phyloP scores from a whole-genome alignment of 805 yeast genomes.

The Zygosaccharomyces lentus region DNA sequence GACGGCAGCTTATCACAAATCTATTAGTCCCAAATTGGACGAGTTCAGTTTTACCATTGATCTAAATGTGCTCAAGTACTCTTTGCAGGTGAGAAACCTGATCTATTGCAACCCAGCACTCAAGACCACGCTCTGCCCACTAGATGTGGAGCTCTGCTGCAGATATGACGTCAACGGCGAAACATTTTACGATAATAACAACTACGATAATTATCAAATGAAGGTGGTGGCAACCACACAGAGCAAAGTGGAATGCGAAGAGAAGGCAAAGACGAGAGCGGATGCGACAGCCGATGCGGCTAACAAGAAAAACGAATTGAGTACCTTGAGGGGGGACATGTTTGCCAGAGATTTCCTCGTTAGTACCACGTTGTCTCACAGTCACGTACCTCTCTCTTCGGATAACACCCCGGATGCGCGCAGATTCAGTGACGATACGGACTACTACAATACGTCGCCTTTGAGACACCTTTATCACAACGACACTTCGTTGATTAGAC shows the following conservation, averaged over 20 bases:
- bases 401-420: slow-evolving; percentile 17
- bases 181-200: slow-evolving; percentile 36
- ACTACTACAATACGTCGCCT: slow-evolving; percentile 34
- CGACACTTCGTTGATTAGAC: slow-evolving; percentile 24
- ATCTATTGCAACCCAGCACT: slow-evolving; percentile 15
- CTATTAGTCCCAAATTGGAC: slow-evolving; percentile 28
- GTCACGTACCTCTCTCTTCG: slow-evolving; percentile 2
- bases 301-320: neutral
- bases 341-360: slow-evolving; percentile 19
- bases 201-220: slow-evolving; percentile 32
- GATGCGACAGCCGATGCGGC: neutral
- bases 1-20: slow-evolving; percentile 25
- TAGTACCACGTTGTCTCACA: slow-evolving; percentile 23
- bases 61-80: slow-evolving; percentile 27
- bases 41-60: slow-evolving; percentile 32
- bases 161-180: slow-evolving; percentile 34
- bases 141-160: slow-evolving; percentile 32
- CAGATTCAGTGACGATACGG: slow-evolving; percentile 33
- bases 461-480: slow-evolving; percentile 32
- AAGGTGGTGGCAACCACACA: slow-evolving; percentile 17
- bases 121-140: slow-evolving; percentile 13
- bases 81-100: slow-evolving; percentile 24
- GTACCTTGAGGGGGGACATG: slow-evolving; percentile 1
- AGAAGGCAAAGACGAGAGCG: neutral
- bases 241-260: neutral